Evolutionary conservation across 768 basidiomycete genomes (phyloP).

Genomic region (Suillus luteus): DNA sequence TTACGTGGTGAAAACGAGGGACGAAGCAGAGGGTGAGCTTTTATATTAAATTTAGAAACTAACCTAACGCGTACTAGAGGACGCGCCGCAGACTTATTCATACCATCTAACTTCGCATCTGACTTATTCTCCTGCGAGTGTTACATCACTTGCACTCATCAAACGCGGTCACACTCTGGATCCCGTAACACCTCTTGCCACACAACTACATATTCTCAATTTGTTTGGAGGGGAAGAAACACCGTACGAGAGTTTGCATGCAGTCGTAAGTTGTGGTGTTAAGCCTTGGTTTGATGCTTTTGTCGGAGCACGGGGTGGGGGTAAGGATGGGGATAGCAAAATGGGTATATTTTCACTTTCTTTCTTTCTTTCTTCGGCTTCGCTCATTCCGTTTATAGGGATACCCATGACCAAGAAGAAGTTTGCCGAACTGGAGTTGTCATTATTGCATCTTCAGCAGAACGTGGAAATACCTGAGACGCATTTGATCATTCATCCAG

Average conservation of each 20-base stretch:
- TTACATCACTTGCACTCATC: conserved; percentile 91
- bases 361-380: not conserved
- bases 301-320: conserved; percentile 77
- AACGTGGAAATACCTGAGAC: conserved; percentile 99
- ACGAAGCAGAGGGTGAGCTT: conserved; percentile 69
- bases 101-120: conserved; percentile 75
- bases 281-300: conserved; percentile 99
- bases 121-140: conserved; percentile 75
- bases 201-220: conserved; percentile 90
- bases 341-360: conserved; percentile 56
- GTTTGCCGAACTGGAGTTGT: conserved; percentile 96
- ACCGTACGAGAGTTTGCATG: conserved; percentile 94
- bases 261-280: conserved; percentile 91
- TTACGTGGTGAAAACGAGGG: conserved; percentile 79
- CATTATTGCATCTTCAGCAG: conserved; percentile 92
- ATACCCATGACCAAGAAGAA: conserved; percentile 99
- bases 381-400: conserved; percentile 39
- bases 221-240: conserved; percentile 87
- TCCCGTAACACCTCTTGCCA: conserved; percentile 72
- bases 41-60: conserved; percentile 5
- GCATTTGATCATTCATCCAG: conserved; percentile 87
- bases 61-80: conserved; percentile 48
- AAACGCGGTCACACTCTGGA: conserved; percentile 88
- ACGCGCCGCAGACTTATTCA: conserved; percentile 58
- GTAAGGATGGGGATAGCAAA: conserved; percentile 78